These are phyloP conservation scores for Sugiyamaella boreocaroliniensis DNA, from an alignment of 805 yeast species.

Conservation along the genomic window DNA sequence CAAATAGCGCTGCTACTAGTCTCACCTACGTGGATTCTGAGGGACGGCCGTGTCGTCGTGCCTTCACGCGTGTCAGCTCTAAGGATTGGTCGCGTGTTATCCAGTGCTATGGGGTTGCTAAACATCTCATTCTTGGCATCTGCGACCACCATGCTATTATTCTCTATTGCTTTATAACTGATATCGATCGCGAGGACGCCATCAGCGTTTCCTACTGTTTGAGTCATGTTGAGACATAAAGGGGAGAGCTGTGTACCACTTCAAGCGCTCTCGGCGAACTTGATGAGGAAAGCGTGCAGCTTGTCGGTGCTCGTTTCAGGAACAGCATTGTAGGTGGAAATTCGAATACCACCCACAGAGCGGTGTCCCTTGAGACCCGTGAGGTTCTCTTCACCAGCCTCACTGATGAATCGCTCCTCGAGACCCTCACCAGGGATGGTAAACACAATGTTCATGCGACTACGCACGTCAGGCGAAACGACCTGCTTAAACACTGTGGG, in stretches of 20 bases:
- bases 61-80: conserved; percentile 15
- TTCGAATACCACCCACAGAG: conserved; percentile 95
- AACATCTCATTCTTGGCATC: conserved; percentile 20
- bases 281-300: conserved; percentile 50
- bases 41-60: conserved; percentile 2
- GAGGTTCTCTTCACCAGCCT: conserved; percentile 53
- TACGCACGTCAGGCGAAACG: conserved; percentile 58
- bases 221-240: conserved; percentile 12
- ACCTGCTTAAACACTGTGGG: conserved; percentile 62
- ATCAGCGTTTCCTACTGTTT: conserved; percentile 19
- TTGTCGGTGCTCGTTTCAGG: conserved; percentile 50
- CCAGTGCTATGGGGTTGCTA: conserved; percentile 14
- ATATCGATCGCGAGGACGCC: conserved; percentile 15
- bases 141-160: conserved; percentile 17
- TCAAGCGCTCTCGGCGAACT: conserved; percentile 39
- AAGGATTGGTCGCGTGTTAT: conserved; percentile 23
- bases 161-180: conserved; percentile 19
- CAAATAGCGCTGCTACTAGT: neutral
- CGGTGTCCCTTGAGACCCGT: conserved; percentile 91
- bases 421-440: conserved; percentile 54
- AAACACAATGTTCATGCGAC: conserved; percentile 91
- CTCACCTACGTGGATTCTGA: neutral
- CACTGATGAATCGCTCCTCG: conserved; percentile 64
- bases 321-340: conserved; percentile 88
- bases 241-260: neutral